phyloP scores from a whole-genome alignment of 2,329 filamentous ascomycete species.

The Diplodia mutila region DNA sequence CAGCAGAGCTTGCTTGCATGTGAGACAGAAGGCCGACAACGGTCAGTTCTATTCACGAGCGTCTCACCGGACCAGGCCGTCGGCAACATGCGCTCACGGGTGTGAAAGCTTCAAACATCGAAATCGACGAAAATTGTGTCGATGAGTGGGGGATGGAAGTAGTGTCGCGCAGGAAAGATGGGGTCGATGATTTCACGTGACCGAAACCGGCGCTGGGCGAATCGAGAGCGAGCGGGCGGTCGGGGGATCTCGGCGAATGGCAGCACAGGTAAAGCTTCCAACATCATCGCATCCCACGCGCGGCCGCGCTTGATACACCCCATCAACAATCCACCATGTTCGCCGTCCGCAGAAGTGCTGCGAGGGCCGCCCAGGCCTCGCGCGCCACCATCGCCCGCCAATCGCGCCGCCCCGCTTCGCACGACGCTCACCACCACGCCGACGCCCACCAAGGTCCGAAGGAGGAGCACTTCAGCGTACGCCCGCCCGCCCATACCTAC shows the following conservation, averaged over 20 bases:
- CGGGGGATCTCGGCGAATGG: slow-evolving; percentile 5
- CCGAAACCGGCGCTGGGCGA: not conserved
- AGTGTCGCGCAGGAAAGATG: not conserved
- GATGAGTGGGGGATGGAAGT: not conserved
- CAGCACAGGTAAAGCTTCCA: slow-evolving; percentile 28
- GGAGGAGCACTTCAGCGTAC: slow-evolving; percentile 57
- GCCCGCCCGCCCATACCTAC: slow-evolving; percentile 34
- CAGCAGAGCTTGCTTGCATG: not conserved
- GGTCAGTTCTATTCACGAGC: too few species aligned
- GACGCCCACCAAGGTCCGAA: slow-evolving; percentile 46
- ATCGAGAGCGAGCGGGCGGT: not conserved
- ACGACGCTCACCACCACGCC: slow-evolving; percentile 37
- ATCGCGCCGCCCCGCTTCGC: slow-evolving; percentile 44
- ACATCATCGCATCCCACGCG: slow-evolving; percentile 30
- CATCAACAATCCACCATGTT: slow-evolving; percentile 45
- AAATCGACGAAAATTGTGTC: not conserved
- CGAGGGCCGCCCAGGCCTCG: slow-evolving; percentile 46
- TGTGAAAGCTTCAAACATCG: not conserved
- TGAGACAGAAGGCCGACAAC: too few species aligned
- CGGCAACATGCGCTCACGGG: too few species aligned
- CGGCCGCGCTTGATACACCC: slow-evolving; percentile 27
- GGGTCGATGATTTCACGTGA: not conserved
- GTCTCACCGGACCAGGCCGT: too few species aligned
- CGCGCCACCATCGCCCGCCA: slow-evolving; percentile 42
- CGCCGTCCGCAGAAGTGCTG: slow-evolving; percentile 49